phyloP scores from a whole-genome alignment of 1,139 yeast species.

The Candida sp. region DNA sequence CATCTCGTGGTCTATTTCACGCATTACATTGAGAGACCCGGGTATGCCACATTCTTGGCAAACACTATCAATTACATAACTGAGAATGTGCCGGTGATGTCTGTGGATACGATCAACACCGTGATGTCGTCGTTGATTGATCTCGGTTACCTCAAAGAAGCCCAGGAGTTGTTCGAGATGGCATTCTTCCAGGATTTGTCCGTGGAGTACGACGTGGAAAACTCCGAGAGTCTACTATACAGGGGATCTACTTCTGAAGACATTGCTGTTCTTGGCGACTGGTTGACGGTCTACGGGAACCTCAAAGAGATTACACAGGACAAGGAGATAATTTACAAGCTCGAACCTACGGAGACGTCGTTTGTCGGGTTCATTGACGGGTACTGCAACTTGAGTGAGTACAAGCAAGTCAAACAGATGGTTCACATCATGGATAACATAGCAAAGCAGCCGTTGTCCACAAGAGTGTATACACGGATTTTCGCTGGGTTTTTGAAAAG shows the following conservation, averaged over 20 bases:
- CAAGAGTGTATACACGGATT: conserved; percentile 20
- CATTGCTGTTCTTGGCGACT: conserved; percentile 17
- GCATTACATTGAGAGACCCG: conserved; percentile 11
- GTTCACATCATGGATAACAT: conserved; percentile 20
- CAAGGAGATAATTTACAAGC: conserved; percentile 11
- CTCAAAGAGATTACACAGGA: conserved; percentile 29
- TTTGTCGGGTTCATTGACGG: conserved; percentile 25
- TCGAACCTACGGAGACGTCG: conserved; percentile 31
- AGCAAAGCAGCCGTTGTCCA: conserved; percentile 29
- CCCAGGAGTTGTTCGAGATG: conserved; percentile 12
- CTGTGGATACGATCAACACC: conserved; percentile 10
- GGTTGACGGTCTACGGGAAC: conserved; percentile 22
- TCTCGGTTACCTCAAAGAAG: conserved; percentile 11
- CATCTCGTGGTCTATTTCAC: conserved; percentile 18
- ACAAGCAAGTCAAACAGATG: conserved; percentile 18
- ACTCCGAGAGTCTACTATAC: conserved; percentile 7
- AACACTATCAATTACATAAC: conserved; percentile 9
- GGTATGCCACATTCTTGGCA: conserved; percentile 7
- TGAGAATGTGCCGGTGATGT: conserved; percentile 4
- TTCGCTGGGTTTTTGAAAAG: conserved; percentile 4
- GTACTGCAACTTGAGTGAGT: conserved; percentile 14
- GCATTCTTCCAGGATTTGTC: conserved; percentile 9
- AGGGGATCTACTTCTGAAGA: conserved; percentile 24
- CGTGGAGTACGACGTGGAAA: conserved; percentile 2
- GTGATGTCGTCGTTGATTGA: conserved; percentile 11